Percentiles rank a stretch among this genome's conserved stretches.
Evolutionary conservation across 139 green algal species (phyloP).

Genomic region (Chlorella sp.): DNA sequence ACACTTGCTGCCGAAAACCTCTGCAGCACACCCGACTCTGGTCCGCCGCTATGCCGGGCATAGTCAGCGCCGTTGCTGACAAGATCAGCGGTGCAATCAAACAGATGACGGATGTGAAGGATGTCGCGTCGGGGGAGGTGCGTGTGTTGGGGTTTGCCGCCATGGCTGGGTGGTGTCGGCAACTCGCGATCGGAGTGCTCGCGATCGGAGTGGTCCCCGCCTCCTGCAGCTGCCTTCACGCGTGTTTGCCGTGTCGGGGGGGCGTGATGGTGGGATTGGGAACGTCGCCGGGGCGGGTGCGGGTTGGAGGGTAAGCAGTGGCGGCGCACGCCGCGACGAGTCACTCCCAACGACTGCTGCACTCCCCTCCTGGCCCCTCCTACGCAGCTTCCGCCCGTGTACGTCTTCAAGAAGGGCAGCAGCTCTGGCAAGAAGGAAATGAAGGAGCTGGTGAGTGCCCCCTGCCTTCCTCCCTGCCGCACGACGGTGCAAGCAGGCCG

Average conservation of each 20-base stretch:
- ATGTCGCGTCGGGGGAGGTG: background rate
- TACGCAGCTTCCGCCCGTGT: background rate
- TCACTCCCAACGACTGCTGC: background rate
- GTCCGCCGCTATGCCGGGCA: background rate
- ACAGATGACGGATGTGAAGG: background rate
- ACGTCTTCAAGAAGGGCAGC: constrained; percentile 41
- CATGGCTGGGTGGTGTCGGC: background rate
- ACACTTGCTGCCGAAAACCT: background rate
- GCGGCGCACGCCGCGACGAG: background rate
- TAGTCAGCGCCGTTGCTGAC: background rate
- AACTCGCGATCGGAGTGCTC: background rate
- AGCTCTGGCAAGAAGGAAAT: constrained; percentile 29
- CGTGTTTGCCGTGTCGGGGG: background rate
- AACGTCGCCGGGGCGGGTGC: background rate
- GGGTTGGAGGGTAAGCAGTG: background rate
- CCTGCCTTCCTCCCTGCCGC: background rate
- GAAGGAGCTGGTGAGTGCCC: constrained; percentile 27
- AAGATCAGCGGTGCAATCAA: background rate
- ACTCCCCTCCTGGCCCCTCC: background rate
- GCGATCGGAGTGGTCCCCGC: background rate
- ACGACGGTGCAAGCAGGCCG: background rate
- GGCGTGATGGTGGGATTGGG: background rate
- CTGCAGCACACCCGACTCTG: background rate
- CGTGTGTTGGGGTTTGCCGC: background rate
- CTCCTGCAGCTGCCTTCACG: background rate